A percentile compares a stretch with the other conserved stretches of the same genome.
These are phyloP conservation scores for Entomortierella beljakovae DNA, from an alignment of 192 early-diverging fungal species.

Conservation along the genomic window DNA sequence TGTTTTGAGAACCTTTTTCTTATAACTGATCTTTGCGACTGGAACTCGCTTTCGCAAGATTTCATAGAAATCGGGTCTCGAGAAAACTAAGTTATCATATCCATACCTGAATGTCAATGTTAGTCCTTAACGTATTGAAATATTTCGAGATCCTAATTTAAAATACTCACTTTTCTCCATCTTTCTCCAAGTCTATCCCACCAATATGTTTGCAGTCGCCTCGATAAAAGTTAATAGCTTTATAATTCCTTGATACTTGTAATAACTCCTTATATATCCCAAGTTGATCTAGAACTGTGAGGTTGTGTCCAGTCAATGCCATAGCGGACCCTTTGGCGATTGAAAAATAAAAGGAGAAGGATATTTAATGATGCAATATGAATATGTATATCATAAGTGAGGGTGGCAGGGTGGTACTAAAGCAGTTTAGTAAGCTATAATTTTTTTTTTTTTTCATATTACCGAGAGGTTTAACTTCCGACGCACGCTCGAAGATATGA, in stretches of 20 bases:
- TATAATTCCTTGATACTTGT: neutral
- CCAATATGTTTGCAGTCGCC: neutral
- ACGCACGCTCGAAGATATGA: neutral
- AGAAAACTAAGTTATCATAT: neutral
- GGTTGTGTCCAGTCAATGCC: neutral
- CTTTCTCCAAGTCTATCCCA: neutral
- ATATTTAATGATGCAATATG: neutral
- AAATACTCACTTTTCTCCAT: too few relatives aligned
- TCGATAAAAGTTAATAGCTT: neutral
- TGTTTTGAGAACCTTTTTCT: constrained; percentile 8
- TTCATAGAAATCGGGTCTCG: constrained; percentile 7
- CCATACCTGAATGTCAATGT: neutral
- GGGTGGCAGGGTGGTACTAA: too few relatives aligned
- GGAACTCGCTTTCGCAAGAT: neutral
- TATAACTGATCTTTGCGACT: neutral
- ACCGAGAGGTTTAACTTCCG: constrained; percentile 3
- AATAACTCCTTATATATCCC: neutral
- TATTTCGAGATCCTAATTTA: neutral
- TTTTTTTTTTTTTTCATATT: too few relatives aligned
- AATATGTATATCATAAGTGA: too few relatives aligned
- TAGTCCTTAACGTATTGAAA: too few relatives aligned
- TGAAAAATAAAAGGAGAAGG: neutral
- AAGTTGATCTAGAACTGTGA: constrained; percentile 1
- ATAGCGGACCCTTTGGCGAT: neutral
- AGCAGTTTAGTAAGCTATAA: too few relatives aligned